Base-by-base conservation (phyloP, 2,329 filamentous ascomycete species). In the Didymella keratinophila region DNA sequence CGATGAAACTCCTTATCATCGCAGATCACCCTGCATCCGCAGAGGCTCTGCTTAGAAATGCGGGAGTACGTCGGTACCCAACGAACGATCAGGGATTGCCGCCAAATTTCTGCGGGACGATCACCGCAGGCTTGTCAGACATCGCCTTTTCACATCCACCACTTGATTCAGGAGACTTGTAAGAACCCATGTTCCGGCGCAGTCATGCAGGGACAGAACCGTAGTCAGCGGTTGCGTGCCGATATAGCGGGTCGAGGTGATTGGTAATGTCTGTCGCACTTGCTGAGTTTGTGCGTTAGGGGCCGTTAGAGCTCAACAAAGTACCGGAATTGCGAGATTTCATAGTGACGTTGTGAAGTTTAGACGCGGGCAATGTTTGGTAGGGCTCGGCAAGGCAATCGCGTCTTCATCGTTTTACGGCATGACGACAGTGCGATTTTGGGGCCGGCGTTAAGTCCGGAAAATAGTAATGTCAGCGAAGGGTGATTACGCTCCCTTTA, bases 181-280 rank as follows among this genome's bases (percentile, higher is more conserved):
- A 46, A 27, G 41, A 58, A 58, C 42, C 23, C 45, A 53, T 50
- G 45, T 54, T 58, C 34, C 27, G 51, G 27, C 30, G 28, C 27
- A 18, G 18, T 43, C 44, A 48, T 60, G 56, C 56, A 60, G 52
- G 56, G 42, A 55, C 56, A 52, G 7, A 28, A 47, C 34, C 14
- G 36, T 12, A 16, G 46, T 12, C 18, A 45, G 39, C 27, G 46
- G 36, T 25, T 51, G 32, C 11, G 20, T 44, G 44, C 49, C 44
- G 23, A 23, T 36, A 36, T 9, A 51, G 46, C 28, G 41, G 56
- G 51, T 46, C 30, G 21, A 34, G 41, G 14, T 30, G 56, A 59
- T 59, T 59, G 56, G 56, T 59, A 59, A 59, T 59, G 20, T 12
- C n/a, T 14, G n/a, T 47, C n/a, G 49, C 37, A 49, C 43, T 39